Percentiles rank a stretch among this genome's conserved stretches.
phyloP scores from a whole-genome alignment of 139 green algal species.

The Picochlorum sp. region DNA sequence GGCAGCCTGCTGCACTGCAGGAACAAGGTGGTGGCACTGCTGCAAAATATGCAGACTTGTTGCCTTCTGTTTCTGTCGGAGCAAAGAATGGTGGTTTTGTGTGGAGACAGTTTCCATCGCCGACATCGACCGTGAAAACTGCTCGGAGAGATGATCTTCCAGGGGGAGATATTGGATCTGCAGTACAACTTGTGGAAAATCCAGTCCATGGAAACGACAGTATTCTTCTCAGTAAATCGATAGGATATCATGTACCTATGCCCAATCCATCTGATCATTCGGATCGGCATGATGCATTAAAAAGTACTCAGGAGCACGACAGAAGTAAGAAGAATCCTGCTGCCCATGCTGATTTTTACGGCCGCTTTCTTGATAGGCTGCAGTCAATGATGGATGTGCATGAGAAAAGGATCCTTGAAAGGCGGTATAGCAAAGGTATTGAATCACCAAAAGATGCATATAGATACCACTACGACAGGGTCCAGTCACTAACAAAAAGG shows the following conservation, averaged over 20 bases:
- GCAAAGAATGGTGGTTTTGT: too few species aligned
- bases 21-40: neutral
- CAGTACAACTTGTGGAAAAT: too few species aligned
- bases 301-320: too few species aligned
- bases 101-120: too few species aligned
- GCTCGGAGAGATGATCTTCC: too few species aligned
- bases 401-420: neutral
- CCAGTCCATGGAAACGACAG: too few species aligned
- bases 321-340: neutral
- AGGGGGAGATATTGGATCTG: too few species aligned
- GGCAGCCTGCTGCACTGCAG: neutral
- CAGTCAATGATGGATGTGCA: neutral
- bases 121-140: too few species aligned
- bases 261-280: too few species aligned
- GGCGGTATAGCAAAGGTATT: neutral
- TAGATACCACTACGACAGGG: neutral
- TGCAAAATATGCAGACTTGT: neutral
- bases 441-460: neutral
- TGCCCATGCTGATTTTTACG: neutral
- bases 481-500: neutral
- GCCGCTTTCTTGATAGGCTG: neutral
- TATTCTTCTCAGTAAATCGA: too few species aligned
- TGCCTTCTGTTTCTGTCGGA: neutral
- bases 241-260: too few species aligned
- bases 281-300: too few species aligned